Evolutionary conservation across 2,329 filamentous ascomycete genomes (phyloP), one percentile per base, ranked within the genome.

Genomic region (Fusarium burgessii): DNA sequence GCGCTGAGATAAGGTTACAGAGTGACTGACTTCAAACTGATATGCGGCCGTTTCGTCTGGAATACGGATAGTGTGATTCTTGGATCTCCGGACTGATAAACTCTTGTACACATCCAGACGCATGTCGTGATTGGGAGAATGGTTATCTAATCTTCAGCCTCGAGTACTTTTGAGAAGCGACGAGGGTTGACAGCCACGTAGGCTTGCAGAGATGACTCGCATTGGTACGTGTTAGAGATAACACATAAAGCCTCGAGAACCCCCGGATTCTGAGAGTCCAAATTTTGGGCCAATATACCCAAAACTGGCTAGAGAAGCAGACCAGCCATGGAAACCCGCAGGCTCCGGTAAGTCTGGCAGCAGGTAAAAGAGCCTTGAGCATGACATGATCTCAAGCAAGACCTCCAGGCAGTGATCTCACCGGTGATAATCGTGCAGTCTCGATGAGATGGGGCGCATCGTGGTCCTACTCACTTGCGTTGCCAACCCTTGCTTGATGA

Each of bases 101-200:
- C 66, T 55, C 40, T 13, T 25, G 51, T 66, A 70, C 55, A 62
- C 43, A 50, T 64, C 71, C 52, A 68, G 46, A 57, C 56, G 46
- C 56, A 66, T 49, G 62, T 66, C 49, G 65, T 75, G 73, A 75
- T 76, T 76, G 73, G 73, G 71, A 76, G 60, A 58, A 17, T 15
- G 43, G 58, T 49, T 75, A 75, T 74, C 73, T 75, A 76, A 76
- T 75, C 73, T 76, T 46, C 45, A 67, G 64, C 60, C 61, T 73
- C 60, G 56, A 65, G 41, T 50, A 66, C 60, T 62, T 73, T 56
- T 68, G 55, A 52, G 59, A 56, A 47, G 58, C 41, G 58, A 68
- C 51, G 63, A 62, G 66, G 69, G 70, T 58, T 43, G 57, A 47
- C 65, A 73, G 64, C 71, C 67, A 62, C 60, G 58, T 66, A 54